Conservation (phyloP, 176 grass and related monocot genomes). For the Cocos nucifera region DNA sequence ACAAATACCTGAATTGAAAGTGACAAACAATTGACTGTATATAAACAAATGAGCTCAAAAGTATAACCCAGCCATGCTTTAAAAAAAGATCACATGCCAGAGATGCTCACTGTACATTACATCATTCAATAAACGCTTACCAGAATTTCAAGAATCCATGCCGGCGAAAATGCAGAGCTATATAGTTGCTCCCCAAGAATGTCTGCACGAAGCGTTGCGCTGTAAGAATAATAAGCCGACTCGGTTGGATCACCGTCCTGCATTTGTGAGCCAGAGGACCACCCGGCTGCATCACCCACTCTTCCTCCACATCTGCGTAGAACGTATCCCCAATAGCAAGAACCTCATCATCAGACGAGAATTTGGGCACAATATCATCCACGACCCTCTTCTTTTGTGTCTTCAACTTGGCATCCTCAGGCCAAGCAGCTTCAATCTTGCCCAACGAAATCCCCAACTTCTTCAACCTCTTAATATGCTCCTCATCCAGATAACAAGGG, state of each 20-base stretch:
- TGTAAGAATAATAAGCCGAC: conserved; percentile 62
- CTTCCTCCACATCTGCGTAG: conserved; percentile 77
- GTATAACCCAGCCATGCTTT: no score
- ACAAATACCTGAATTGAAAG: no score
- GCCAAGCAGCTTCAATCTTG: conserved; percentile 74
- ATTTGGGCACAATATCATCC: conserved; percentile 64
- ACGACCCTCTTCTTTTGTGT: conserved; percentile 74
- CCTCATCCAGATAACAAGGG: conserved; percentile 78
- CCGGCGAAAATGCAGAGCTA: conserved; percentile 86
- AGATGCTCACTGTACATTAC: no score
- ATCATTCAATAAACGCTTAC: conserved; percentile 18
- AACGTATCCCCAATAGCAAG: conserved; percentile 88
- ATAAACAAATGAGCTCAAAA: no score
- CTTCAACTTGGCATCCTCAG: conserved; percentile 80
- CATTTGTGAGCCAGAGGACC: conserved; percentile 83
- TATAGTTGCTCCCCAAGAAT: conserved; percentile 79
- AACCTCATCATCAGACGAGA: conserved; percentile 61
- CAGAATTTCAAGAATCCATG: conserved; percentile 96
- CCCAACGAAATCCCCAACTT: conserved; percentile 56
- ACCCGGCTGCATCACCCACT: conserved; percentile 82
- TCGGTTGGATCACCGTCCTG: conserved; percentile 73
- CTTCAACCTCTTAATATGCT: conserved; percentile 76
- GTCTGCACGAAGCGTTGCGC: conserved; percentile 91
- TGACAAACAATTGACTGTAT: no score
- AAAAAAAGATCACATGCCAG: no score